Conservation (phyloP, 148 eudicot genomes). For the Polygonum aviculare region DNA sequence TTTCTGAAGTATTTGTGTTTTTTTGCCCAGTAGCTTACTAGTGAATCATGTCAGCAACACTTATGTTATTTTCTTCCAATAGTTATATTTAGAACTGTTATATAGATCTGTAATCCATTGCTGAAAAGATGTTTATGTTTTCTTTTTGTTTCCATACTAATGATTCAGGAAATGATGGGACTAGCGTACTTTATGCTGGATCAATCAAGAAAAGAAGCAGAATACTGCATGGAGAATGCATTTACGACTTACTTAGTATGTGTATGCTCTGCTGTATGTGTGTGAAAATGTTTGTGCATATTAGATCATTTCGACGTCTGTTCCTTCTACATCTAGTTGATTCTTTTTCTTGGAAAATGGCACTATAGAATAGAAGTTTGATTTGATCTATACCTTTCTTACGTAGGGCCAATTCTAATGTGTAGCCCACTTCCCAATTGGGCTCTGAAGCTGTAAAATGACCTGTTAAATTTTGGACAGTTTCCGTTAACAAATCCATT, state of each 20-base stretch:
- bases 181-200: conserved; percentile 80
- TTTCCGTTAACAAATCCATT: too few species aligned
- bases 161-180: conserved; percentile 93
- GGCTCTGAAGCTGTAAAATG: neutral
- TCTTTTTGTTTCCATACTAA: conserved; percentile 2
- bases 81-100: neutral
- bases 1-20: neutral
- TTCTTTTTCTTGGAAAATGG: neutral
- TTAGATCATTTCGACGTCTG: neutral
- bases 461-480: neutral
- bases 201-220: conserved; percentile 91
- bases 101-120: neutral
- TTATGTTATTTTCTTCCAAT: neutral
- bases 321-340: neutral
- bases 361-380: neutral
- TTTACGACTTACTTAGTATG: conserved; percentile 74
- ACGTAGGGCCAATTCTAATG: neutral
- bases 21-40: neutral
- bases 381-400: neutral
- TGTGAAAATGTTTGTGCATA: neutral
- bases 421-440: neutral
- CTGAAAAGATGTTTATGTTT: neutral
- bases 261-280: neutral
- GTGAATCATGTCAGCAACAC: neutral
- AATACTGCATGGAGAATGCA: conserved; percentile 94